phyloP scores from a whole-genome alignment of 176 grass and related monocot species.

The Cocos nucifera region DNA sequence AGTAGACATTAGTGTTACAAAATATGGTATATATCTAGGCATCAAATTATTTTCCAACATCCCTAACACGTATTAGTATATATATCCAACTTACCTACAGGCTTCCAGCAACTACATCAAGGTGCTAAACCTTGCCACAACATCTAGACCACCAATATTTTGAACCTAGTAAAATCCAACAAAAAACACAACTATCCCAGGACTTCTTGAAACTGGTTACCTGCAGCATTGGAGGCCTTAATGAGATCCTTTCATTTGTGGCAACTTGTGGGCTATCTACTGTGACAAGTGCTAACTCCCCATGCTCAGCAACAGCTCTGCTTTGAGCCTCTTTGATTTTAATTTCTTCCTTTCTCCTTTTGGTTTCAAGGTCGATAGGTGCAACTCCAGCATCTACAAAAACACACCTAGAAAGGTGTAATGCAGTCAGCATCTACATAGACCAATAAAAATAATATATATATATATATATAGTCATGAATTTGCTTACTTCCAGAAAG shows the following conservation, averaged over 20 bases:
- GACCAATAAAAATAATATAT: too few species aligned
- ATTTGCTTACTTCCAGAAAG: too few species aligned
- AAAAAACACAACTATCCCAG: not conserved
- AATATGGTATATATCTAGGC: too few species aligned
- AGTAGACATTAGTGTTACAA: too few species aligned
- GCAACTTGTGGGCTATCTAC: slow-evolving; percentile 66
- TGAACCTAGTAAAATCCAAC: too few species aligned
- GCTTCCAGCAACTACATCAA: too few species aligned
- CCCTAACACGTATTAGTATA: too few species aligned
- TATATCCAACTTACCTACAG: too few species aligned
- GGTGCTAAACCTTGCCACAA: too few species aligned
- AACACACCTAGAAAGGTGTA: slow-evolving; percentile 56
- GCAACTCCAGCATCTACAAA: slow-evolving; percentile 98
- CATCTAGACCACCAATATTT: too few species aligned
- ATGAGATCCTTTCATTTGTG: slow-evolving; percentile 56
- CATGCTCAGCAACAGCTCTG: slow-evolving; percentile 58
- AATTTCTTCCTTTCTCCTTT: slow-evolving; percentile 94
- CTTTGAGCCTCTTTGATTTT: slow-evolving; percentile 88
- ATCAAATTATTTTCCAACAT: too few species aligned
- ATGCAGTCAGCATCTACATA: not conserved
- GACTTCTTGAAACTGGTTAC: slow-evolving; percentile 26
- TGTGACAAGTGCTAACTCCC: slow-evolving; percentile 86
- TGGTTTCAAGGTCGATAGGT: slow-evolving; percentile 84
- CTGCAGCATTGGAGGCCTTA: slow-evolving; percentile 96
- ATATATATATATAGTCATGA: too few species aligned